Percentiles rank a stretch among this genome's conserved stretches.
Evolutionary conservation across 2,329 filamentous ascomycete species (phyloP).

Genomic region (Microdochium nivale): DNA sequence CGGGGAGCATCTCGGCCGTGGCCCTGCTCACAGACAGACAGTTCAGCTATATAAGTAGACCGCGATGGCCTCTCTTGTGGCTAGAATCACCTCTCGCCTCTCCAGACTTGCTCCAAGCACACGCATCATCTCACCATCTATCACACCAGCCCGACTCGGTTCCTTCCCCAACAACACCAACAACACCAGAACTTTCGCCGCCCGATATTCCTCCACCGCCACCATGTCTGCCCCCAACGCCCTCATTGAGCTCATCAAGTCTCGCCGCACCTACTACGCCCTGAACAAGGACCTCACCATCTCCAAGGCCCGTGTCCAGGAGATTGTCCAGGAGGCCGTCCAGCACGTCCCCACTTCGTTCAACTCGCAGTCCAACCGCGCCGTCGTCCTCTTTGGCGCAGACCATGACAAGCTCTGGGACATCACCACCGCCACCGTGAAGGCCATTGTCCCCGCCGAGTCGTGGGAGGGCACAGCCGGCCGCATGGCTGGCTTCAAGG

Average conservation of each 20-base stretch:
- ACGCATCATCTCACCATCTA: background rate
- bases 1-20: background rate
- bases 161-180: slow-evolving; percentile 3
- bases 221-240: slow-evolving; percentile 31
- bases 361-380: slow-evolving; percentile 79
- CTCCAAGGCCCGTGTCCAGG: slow-evolving; percentile 48
- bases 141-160: background rate
- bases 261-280: slow-evolving; percentile 61
- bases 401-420: slow-evolving; percentile 90
- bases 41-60: background rate
- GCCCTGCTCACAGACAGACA: background rate
- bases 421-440: slow-evolving; percentile 54
- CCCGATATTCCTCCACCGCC: slow-evolving; percentile 25
- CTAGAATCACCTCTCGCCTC: background rate
- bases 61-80: background rate
- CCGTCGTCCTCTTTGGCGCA: slow-evolving; percentile 68
- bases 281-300: slow-evolving; percentile 57
- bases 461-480: slow-evolving; percentile 44
- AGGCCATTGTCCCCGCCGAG: slow-evolving; percentile 59
- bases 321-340: slow-evolving; percentile 57
- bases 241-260: slow-evolving; percentile 57
- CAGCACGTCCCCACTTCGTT: slow-evolving; percentile 70
- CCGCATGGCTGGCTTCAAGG: slow-evolving; percentile 48
- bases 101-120: background rate
- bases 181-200: slow-evolving; percentile 9